Evolutionary conservation across 768 basidiomycete genomes (phyloP).

Genomic region (Podaxis sp.): DNA sequence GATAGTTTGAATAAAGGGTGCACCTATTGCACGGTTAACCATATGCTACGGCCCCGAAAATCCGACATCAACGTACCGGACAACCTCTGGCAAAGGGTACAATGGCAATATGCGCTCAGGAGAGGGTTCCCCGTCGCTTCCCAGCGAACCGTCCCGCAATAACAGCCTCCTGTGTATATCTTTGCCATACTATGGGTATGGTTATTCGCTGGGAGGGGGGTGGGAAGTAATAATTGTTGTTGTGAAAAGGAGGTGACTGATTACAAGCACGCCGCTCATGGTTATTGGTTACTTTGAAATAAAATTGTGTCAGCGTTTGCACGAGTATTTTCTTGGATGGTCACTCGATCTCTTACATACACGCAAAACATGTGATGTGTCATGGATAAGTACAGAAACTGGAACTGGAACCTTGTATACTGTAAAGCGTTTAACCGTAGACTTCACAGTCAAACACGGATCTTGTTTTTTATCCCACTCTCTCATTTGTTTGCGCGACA

Average conservation of each 20-base stretch:
- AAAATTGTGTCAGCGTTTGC: not conserved
- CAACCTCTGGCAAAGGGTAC: slow-evolving; percentile 62
- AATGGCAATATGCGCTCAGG: slow-evolving; percentile 65
- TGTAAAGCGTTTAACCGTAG: no score
- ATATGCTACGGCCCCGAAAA: not conserved
- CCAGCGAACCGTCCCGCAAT: slow-evolving; percentile 51
- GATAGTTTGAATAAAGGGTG: slow-evolving; percentile 58
- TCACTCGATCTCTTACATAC: not conserved
- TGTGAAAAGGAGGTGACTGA: not conserved
- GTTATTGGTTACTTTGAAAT: not conserved
- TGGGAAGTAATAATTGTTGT: not conserved
- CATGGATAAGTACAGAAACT: no score
- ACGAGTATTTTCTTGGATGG: not conserved
- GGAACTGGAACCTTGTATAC: no score
- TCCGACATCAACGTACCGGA: slow-evolving; percentile 31
- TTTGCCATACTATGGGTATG: slow-evolving; percentile 1
- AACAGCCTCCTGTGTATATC: slow-evolving; percentile 48
- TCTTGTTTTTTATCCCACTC: no score
- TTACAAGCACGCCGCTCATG: not conserved
- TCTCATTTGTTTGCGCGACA: no score
- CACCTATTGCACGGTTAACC: slow-evolving; percentile 32
- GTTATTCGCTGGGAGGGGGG: not conserved
- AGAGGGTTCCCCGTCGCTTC: slow-evolving; percentile 42
- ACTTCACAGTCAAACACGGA: no score
- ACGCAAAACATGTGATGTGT: no score